Evolutionary conservation across 1,284 basidiomycete species (phyloP), one percentile per base, ranked within the genome.

Genomic region (Ganoderma boninense): DNA sequence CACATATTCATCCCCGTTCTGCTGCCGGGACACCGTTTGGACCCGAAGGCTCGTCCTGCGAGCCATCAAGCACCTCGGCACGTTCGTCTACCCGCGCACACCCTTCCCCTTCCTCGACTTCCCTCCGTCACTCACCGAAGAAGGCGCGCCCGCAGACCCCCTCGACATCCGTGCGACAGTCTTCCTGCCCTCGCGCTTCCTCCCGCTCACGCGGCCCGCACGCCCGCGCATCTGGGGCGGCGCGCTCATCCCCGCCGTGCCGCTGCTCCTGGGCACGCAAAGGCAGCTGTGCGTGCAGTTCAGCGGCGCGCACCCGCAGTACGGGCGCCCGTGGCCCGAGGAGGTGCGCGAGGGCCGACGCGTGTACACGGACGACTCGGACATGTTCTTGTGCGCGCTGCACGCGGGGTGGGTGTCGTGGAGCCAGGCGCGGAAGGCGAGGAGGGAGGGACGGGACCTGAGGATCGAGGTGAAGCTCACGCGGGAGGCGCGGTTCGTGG

Each of bases 341-440:
- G 79, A 79, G 71, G 66, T 76, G 57, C 69, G 73, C 42, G 87
- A 64, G 77, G 86, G 70, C 79, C 74, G 81, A 38, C 72, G 81
- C n/a, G 79, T 92, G 64, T 93, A 93, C 79, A 94, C 91, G 4
- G 91, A 94, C 79, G 92, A 93, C 78, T 92, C 89, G 32, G 89
- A 92, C 72, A 76, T 95, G 67, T 87, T 94, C 68, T 78, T 93
- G 40, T 94, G 94, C 71, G 94, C 93, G 2, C 83, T 92, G 32
- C 93, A 94, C 74, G 84, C 90, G 2, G 90, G 87, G 2, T 86
- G 87, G 80, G 79, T 90, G 10, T 87, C 87, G 20, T 93, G 91
- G 92, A 86, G 84, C 73, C 85, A 84, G 2, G 83, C 89, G 35
- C 72, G 81, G 57, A 79, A 80, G 29, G 91, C 91, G 59, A 80